Percentiles rank a stretch among this genome's conserved stretches.
These are phyloP conservation scores for Fusarium denticulatum DNA, from an alignment of 2,329 filamentous ascomycete genomes.

Conservation along the genomic window DNA sequence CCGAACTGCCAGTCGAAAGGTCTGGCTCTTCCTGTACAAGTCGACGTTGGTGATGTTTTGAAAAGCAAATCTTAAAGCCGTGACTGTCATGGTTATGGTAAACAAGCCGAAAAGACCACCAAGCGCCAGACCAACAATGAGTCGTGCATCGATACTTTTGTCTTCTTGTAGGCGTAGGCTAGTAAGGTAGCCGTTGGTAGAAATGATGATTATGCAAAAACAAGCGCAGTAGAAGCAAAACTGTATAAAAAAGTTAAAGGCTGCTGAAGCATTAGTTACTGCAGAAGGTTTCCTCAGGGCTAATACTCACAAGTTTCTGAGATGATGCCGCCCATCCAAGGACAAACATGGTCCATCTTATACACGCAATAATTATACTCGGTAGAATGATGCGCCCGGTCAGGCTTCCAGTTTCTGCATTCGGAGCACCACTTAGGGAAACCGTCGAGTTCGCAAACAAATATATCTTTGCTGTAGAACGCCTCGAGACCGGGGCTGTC, in stretches of 20 bases:
- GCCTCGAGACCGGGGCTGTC: constrained; percentile 75
- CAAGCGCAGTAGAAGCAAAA: constrained; percentile 79
- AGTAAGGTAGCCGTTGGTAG: constrained; percentile 72
- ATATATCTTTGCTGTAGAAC: constrained; percentile 86
- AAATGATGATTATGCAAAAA: constrained; percentile 72
- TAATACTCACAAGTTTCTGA: constrained; percentile 73
- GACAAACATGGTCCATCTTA: constrained; percentile 97
- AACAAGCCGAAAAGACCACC: constrained; percentile 83
- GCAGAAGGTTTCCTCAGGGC: neutral
- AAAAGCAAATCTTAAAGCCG: constrained; percentile 74
- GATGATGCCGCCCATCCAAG: constrained; percentile 95
- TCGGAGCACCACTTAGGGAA: constrained; percentile 86
- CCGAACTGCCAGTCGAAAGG: constrained; percentile 79
- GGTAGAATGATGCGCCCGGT: constrained; percentile 86
- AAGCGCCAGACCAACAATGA: constrained; percentile 73
- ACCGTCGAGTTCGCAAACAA: constrained; percentile 84
- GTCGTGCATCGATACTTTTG: constrained; percentile 62
- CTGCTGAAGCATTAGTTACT: constrained; percentile 46
- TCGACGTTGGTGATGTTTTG: constrained; percentile 89
- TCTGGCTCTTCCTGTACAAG: constrained; percentile 69
- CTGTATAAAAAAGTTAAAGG: constrained; percentile 93
- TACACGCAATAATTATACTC: constrained; percentile 83
- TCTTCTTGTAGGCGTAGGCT: constrained; percentile 60
- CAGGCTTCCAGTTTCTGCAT: constrained; percentile 88
- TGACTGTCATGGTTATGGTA: constrained; percentile 77